Base-by-base conservation (phyloP, 2,329 filamentous ascomycete species). In the Meredithiella fracta region DNA sequence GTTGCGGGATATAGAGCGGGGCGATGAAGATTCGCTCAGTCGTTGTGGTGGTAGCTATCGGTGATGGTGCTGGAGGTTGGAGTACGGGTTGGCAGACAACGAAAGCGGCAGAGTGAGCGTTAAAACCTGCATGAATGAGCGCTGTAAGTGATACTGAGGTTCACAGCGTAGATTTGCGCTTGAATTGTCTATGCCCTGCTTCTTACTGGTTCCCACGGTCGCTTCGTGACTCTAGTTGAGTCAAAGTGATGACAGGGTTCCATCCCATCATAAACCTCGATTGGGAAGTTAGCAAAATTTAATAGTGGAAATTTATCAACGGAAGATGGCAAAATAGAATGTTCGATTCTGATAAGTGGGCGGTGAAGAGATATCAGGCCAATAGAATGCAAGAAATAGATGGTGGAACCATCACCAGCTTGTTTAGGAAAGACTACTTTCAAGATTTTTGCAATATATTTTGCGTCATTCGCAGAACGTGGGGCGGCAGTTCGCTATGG, bases 331-430 rank as follows among this genome's bases (percentile, higher is more conserved):
- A 57, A 44, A 57, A 57, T 42, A 17, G 6, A 37, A 47, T 31
- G 40, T 57, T 23, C 29, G 22, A 6, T 9, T 17, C 15, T 11
- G 23, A 49, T 26, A 1, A 14, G n/a, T 23, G 20, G 44, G 56
- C 56, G 56, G 56, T 57, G 56, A 54, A 14, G 3, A 17, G 29
- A 29, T 57, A 57, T 57, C 56, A 40, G 11, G 14, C 56, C 56
- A 57, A 57, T 57, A 1, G 25, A 9, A 2, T 42, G 3, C 22
- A 9, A 14, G 5, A 1, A 6, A 26, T 15, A 3, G 22, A 44
- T 51, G 51, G 51, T 50, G 26, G 29, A 42, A 34, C 56, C 56
- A 47, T 11, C 5, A 11, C 49, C 53, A 47, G 49, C 53, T 20
- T 25, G n/a, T 47, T 52, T n/a, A 51, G 50, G 23, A 42, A 38